A percentile compares a stretch with the other conserved stretches of the same genome.
phyloP scores from a whole-genome alignment of 148 eudicot genomes.

The Rhododendron molle region DNA sequence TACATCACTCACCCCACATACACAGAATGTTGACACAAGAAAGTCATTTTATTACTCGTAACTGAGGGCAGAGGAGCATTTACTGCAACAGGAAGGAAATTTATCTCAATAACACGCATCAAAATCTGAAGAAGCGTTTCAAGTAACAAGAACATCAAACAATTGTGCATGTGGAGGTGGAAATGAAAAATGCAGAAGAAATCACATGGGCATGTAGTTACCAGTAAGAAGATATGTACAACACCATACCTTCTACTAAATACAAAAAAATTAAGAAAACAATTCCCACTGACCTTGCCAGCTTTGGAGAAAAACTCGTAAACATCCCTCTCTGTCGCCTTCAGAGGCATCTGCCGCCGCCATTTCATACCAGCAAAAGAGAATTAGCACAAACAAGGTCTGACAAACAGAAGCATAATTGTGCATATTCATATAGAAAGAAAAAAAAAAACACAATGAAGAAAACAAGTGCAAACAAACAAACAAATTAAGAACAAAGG shows the following conservation, averaged over 20 bases:
- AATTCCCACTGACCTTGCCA: slow-evolving; percentile 66
- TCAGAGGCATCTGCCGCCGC: slow-evolving; percentile 78
- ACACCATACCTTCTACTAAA: background rate
- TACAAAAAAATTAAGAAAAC: background rate
- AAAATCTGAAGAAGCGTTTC: background rate
- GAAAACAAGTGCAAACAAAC: background rate
- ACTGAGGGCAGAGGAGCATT: slow-evolving; percentile 32
- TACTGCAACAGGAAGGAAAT: slow-evolving; percentile 38
- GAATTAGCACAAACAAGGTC: background rate
- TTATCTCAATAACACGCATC: slow-evolving; percentile 23
- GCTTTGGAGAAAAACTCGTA: slow-evolving; percentile 92
- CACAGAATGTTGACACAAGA: slow-evolving; percentile 33
- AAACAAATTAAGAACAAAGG: background rate
- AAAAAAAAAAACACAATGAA: background rate
- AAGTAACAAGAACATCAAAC: slow-evolving; percentile 3
- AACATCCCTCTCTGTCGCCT: slow-evolving; percentile 85
- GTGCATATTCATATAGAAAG: background rate
- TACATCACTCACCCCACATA: slow-evolving; percentile 28
- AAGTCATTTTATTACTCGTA: slow-evolving; percentile 26
- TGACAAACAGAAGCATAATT: background rate
- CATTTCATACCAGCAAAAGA: slow-evolving; percentile 9
- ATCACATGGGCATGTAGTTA: background rate
- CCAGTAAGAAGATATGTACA: background rate
- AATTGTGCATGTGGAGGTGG: background rate
- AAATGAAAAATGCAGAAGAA: background rate